phyloP scores from a whole-genome alignment of 306 rosid species.

The Rosa multiflora region DNA sequence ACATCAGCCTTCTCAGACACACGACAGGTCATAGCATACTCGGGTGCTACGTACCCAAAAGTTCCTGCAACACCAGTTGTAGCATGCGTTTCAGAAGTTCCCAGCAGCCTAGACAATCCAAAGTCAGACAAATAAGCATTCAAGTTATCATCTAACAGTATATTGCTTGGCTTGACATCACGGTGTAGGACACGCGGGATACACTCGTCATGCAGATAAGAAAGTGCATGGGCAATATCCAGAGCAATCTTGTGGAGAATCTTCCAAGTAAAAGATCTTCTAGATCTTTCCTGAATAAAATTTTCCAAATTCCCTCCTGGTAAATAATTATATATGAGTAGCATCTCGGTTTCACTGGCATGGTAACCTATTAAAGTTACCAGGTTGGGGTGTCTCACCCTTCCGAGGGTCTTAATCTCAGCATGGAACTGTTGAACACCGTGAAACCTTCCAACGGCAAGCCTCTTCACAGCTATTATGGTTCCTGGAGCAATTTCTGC shows the following conservation, averaged over 20 bases:
- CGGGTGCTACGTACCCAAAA: constrained; percentile 39
- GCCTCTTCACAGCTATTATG: constrained; percentile 36
- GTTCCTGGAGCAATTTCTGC: constrained; percentile 31
- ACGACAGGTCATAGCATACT: constrained; percentile 39
- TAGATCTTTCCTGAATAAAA: constrained; percentile 32
- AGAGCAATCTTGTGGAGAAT: constrained; percentile 40
- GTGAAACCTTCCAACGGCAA: constrained; percentile 37
- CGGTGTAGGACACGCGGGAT: constrained; percentile 38
- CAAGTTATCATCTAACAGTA: constrained; percentile 30
- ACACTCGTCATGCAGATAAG: constrained; percentile 37
- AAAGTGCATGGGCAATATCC: constrained; percentile 35
- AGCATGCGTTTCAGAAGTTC: constrained; percentile 41
- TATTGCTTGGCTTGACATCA: constrained; percentile 41
- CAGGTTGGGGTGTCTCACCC: constrained; percentile 34
- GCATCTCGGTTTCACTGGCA: constrained; percentile 40
- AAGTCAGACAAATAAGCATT: constrained; percentile 40
- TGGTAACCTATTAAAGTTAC: constrained; percentile 42
- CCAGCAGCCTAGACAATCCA: constrained; percentile 42
- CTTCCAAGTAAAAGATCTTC: constrained; percentile 30
- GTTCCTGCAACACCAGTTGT: constrained; percentile 41
- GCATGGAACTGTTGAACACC: constrained; percentile 40
- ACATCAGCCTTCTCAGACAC: constrained; percentile 41
- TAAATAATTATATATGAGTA: constrained; percentile 36
- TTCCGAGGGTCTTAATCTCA: constrained; percentile 35
- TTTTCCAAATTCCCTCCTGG: constrained; percentile 42